phyloP scores from a whole-genome alignment of 257 asterid genomes.

The Avicennia marina region DNA sequence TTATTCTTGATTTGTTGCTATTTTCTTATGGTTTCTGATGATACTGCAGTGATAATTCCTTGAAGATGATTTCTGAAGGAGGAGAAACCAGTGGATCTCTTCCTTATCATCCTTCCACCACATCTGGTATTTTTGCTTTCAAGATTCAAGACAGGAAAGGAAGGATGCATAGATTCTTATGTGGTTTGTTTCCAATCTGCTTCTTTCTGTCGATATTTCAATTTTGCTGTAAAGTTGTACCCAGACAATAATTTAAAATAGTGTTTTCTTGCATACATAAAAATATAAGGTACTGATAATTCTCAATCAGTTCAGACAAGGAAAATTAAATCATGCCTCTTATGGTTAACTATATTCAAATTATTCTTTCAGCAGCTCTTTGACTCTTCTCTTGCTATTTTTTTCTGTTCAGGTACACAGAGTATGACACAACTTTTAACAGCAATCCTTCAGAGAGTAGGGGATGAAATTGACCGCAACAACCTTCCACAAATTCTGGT shows the following conservation, averaged over 20 bases:
- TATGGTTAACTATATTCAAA: too few relatives aligned
- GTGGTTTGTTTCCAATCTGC: constrained; percentile 45
- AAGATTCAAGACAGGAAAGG: constrained; percentile 90
- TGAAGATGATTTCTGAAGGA: constrained; percentile 77
- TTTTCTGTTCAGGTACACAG: constrained; percentile 46
- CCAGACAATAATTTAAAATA: background rate
- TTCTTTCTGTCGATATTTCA: background rate
- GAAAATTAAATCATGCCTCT: background rate
- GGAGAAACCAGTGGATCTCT: constrained; percentile 61
- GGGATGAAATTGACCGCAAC: constrained; percentile 79
- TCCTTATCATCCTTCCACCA: constrained; percentile 44
- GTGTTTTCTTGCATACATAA: background rate
- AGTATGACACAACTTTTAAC: constrained; percentile 70
- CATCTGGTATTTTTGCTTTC: constrained; percentile 59
- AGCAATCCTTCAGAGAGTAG: constrained; percentile 87
- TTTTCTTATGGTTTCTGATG: constrained; percentile 26
- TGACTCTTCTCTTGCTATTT: constrained; percentile 2
- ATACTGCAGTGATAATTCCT: constrained; percentile 59
- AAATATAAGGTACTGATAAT: too few relatives aligned
- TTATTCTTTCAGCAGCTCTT: too few relatives aligned
- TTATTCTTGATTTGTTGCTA: background rate
- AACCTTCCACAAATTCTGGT: constrained; percentile 94
- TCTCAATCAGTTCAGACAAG: too few relatives aligned
- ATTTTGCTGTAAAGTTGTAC: background rate
- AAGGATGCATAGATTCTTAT: constrained; percentile 81